These are phyloP conservation scores for Pisolithus thermaeus DNA, from an alignment of 1,284 basidiomycete genomes.

Conservation along the genomic window DNA sequence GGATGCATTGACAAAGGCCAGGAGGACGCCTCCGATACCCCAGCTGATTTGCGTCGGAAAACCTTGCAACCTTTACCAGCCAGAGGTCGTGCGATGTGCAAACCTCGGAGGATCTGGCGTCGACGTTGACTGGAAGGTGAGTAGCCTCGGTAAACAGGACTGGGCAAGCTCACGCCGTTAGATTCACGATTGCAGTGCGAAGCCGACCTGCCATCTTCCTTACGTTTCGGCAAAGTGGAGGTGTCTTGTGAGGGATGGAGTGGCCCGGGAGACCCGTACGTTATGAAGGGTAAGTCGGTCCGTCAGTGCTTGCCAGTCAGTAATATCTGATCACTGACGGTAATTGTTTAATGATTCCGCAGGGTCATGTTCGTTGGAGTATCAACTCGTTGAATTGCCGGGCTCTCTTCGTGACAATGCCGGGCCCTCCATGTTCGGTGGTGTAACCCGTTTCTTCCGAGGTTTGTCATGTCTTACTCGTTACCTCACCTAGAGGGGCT, in stretches of 20 bases:
- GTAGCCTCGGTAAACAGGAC: slow-evolving; percentile 13
- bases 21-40: slow-evolving; percentile 62
- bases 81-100: slow-evolving; percentile 81
- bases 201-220: slow-evolving; percentile 77
- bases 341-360: not conserved
- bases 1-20: slow-evolving; percentile 55
- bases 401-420: slow-evolving; percentile 35
- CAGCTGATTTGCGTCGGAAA: slow-evolving; percentile 82
- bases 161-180: not conserved
- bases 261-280: slow-evolving; percentile 71
- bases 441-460: slow-evolving; percentile 15
- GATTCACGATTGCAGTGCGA: slow-evolving; percentile 55
- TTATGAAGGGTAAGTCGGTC: slow-evolving; percentile 67
- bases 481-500: not conserved
- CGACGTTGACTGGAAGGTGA: slow-evolving; percentile 82
- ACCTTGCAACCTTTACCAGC: slow-evolving; percentile 70
- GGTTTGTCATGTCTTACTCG: slow-evolving; percentile 6
- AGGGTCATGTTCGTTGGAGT: slow-evolving; percentile 83
- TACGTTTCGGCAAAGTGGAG: slow-evolving; percentile 77
- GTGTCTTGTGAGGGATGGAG: slow-evolving; percentile 90
- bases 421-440: not conserved
- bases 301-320: not conserved
- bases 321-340: not conserved
- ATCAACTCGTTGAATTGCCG: slow-evolving; percentile 66
- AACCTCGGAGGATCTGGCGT: slow-evolving; percentile 72